phyloP scores from a whole-genome alignment of 345 rosid species.

The Brassica carinata region DNA sequence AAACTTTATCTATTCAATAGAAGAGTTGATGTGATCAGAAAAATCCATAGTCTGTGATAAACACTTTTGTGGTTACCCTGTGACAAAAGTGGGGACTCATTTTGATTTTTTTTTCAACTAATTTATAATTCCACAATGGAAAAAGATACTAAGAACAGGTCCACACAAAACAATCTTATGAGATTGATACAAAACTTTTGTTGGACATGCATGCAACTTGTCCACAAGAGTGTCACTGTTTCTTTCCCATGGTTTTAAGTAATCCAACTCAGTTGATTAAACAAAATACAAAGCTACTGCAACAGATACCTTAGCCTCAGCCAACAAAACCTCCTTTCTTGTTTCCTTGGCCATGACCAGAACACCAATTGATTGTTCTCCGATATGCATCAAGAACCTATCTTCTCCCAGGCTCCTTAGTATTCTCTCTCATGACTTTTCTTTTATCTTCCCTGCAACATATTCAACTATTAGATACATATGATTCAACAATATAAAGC shows the following conservation, averaged over 20 bases:
- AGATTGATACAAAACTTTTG: conserved; percentile 30
- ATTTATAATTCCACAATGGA: neutral
- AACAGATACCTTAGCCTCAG: neutral
- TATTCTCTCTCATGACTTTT: conserved; percentile 43
- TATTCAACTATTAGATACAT: neutral
- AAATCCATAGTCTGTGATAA: neutral
- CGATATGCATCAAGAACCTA: conserved; percentile 22
- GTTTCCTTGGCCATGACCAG: neutral
- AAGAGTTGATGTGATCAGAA: neutral
- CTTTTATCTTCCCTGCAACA: conserved; percentile 80
- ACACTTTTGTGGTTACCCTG: neutral
- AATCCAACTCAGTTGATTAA: neutral
- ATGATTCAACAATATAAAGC: neutral
- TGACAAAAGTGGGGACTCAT: neutral
- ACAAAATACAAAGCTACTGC: neutral
- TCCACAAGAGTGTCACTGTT: conserved; percentile 6
- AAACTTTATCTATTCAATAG: neutral
- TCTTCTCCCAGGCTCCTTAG: conserved; percentile 13
- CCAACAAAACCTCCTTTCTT: conserved; percentile 6
- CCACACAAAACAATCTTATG: conserved; percentile 2
- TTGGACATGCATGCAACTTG: conserved; percentile 1
- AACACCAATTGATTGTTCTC: conserved; percentile 2
- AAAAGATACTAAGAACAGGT: neutral
- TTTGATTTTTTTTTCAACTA: neutral
- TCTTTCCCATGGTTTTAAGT: conserved; percentile 2